A percentile compares a stretch with the other conserved stretches of the same genome.
phyloP scores from a whole-genome alignment of 208 protist genomes.

The Herpetomonas tarakana region DNA sequence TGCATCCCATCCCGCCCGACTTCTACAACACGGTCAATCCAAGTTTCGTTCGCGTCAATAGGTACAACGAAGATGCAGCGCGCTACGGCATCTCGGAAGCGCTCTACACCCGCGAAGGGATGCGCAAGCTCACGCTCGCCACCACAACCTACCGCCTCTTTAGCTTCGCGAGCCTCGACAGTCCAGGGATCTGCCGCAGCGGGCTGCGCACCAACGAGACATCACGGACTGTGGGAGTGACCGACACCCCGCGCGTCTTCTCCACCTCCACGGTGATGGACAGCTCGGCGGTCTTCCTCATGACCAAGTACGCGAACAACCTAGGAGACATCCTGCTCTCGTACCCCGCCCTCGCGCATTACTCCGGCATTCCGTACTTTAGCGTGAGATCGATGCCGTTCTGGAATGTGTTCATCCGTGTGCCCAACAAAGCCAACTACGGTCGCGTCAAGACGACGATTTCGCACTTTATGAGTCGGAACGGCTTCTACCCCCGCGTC shows the following conservation, averaged over 20 bases:
- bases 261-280: conserved; percentile 19
- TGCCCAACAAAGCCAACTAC: conserved; percentile 15
- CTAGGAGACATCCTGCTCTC: conserved; percentile 26
- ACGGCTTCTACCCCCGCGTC: conserved; percentile 3
- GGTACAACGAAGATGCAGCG: neutral
- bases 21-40: conserved; percentile 26
- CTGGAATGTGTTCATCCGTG: conserved; percentile 5
- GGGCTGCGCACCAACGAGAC: conserved; percentile 3
- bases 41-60: conserved; percentile 21
- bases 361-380: conserved; percentile 16
- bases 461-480: conserved; percentile 5
- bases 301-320: conserved; percentile 37
- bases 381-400: conserved; percentile 16
- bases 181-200: neutral
- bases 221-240: neutral
- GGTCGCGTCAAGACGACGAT: conserved; percentile 10
- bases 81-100: conserved; percentile 22
- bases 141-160: conserved; percentile 10
- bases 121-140: conserved; percentile 19
- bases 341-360: conserved; percentile 8
- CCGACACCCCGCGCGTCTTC: neutral
- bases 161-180: conserved; percentile 1
- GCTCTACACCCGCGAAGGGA: conserved; percentile 17
- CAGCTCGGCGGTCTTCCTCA: conserved; percentile 33
- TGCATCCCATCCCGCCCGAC: conserved; percentile 32